Base-by-base conservation (phyloP, 768 basidiomycete species). In the Serendipita sp. region DNA sequence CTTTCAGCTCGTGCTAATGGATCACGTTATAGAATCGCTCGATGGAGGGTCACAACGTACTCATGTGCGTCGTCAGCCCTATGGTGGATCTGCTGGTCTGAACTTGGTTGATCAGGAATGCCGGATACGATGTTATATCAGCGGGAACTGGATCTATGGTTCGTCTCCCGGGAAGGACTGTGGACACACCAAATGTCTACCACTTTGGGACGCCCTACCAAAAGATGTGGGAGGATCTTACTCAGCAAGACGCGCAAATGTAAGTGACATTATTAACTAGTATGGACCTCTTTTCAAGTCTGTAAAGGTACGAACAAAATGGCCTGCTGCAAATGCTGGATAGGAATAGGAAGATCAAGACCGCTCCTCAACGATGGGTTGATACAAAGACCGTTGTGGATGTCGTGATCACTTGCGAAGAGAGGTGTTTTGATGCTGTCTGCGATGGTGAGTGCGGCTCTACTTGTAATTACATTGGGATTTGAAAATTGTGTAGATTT, bases 111-210 rank as follows among this genome's bases (percentile, higher is more conserved):
- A 63, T 35, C 74, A 96, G 94, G 60, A 89, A 93, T 76, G 93
- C 91, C 63, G 89, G 92, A 2, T 88, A 86, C 72, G 84, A 84
- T 41, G 96, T 99, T 54, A 86, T 91, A 64, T 97, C 95, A 3
- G 93, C 84, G 38, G 96, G 96, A 7, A 98, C 96, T 60, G 96
- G 96, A 37, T 97, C 95, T 3, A 92, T 93, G 24, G 96, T 99
- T 56, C 89, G 96, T 64, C 76, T 99, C 38, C 96, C 96, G 38
- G 96, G 96, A 0, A 86, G 95, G 38, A 89, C 94, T 32, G 89
- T 95, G 76, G 94, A 99, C 77, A 93, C 91, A 72, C 96, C 96
- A 16, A 98, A 98, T 73, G 92, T 97, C 54, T 98, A 97, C 72
- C 75, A 85, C 0, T 99, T 99, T 72, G 96, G 96, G 30, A 97